Percentiles rank a stretch among this genome's conserved stretches.
phyloP scores from a whole-genome alignment of 345 rosid genomes.

The Salix dunnii region DNA sequence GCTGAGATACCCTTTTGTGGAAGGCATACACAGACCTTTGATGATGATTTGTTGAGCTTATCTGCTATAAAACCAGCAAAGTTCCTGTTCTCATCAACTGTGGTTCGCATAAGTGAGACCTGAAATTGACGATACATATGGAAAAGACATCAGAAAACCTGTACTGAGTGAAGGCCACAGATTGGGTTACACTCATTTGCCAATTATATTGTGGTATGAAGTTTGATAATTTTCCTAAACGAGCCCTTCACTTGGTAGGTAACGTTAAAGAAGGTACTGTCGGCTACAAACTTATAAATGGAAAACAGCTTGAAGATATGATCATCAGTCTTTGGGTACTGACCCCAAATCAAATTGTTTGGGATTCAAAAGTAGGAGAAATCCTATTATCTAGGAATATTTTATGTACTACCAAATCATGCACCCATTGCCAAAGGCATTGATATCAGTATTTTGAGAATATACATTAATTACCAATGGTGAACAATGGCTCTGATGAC shows the following conservation, averaged over 20 bases:
- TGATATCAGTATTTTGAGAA: too few species aligned
- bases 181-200: background rate
- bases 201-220: background rate
- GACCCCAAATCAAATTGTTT: too few species aligned
- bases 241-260: background rate
- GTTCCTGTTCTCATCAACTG: slow-evolving; percentile 66
- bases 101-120: slow-evolving; percentile 84
- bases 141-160: background rate
- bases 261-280: background rate
- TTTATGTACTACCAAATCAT: too few species aligned
- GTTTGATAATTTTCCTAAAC: background rate
- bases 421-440: too few species aligned
- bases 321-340: too few species aligned
- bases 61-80: slow-evolving; percentile 76
- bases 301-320: background rate
- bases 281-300: background rate
- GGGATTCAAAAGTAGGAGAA: too few species aligned
- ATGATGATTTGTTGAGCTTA: slow-evolving; percentile 67
- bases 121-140: slow-evolving; percentile 27
- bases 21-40: slow-evolving; percentile 62
- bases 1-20: slow-evolving; percentile 83
- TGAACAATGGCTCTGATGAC: background rate
- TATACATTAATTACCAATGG: background rate
- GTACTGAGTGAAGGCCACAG: background rate
- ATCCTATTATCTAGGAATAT: too few species aligned